Percentiles rank a stretch among this genome's conserved stretches.
Evolutionary conservation across 2,329 filamentous ascomycete species (phyloP).

Genomic region (Fusarium sp.): DNA sequence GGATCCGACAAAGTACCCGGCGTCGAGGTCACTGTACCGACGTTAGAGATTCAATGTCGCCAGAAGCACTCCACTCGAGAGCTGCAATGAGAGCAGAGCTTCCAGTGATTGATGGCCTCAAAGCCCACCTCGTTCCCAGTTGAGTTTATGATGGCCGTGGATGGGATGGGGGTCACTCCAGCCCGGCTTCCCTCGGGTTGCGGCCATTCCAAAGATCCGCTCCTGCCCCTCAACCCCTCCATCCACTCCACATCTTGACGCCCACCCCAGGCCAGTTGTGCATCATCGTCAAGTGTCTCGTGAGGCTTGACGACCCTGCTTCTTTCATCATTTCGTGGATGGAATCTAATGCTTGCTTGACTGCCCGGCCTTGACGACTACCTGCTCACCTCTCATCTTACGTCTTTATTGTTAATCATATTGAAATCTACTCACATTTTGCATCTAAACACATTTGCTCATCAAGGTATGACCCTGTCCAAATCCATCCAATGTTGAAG

Average conservation of each 20-base stretch:
- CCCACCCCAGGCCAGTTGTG: constrained; percentile 10
- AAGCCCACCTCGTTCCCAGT: background rate
- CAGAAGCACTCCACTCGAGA: background rate
- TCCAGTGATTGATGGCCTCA: background rate
- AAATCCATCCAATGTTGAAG: background rate
- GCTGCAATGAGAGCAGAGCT: background rate
- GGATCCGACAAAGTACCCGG: constrained; percentile 5
- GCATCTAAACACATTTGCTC: background rate
- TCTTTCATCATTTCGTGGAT: background rate
- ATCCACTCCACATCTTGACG: background rate
- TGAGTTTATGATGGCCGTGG: background rate
- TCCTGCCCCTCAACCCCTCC: constrained; percentile 18
- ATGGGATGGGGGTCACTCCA: background rate
- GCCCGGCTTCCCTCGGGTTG: constrained; percentile 31
- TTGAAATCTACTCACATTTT: background rate
- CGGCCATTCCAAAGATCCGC: constrained; percentile 44
- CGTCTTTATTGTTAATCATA: background rate
- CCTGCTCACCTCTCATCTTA: background rate
- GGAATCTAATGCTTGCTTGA: background rate
- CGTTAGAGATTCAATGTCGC: background rate
- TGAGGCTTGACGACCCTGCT: constrained; percentile 21
- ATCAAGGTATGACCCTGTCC: constrained; percentile 28
- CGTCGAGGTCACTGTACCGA: constrained; percentile 1
- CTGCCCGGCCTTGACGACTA: background rate
- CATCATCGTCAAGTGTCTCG: constrained; percentile 20